Conservation (phyloP, 176 grass and related monocot species). For the Eleusine indica region DNA sequence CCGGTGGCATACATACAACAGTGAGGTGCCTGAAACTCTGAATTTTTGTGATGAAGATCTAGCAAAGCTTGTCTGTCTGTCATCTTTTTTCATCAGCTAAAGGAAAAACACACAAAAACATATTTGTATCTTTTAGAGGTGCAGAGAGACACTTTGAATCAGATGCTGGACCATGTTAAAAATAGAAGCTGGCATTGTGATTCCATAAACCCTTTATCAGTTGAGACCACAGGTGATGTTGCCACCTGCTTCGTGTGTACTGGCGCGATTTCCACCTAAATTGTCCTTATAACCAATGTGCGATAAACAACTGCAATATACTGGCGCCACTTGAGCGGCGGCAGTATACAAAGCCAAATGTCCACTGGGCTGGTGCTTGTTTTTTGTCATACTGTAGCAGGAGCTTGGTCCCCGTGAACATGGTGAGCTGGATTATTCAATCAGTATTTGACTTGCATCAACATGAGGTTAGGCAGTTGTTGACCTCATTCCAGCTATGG, state of each 20-base stretch:
- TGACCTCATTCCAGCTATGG: constrained; percentile 38
- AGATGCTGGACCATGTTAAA: constrained; percentile 25
- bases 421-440: constrained; percentile 37
- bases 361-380: constrained; percentile 22
- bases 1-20: neutral
- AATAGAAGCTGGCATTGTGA: constrained; percentile 28
- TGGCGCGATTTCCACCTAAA: constrained; percentile 30
- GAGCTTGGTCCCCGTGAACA: constrained; percentile 38
- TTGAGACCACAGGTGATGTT: constrained; percentile 29
- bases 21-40: neutral
- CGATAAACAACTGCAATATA: neutral
- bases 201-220: constrained; percentile 11
- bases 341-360: constrained; percentile 2
- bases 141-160: constrained; percentile 9
- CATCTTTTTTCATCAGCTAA: constrained; percentile 17
- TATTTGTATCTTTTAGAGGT: neutral
- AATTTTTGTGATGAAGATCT: constrained; percentile 16
- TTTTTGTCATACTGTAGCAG: constrained; percentile 18
- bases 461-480: constrained; percentile 22
- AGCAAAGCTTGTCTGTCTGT: neutral
- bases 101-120: neutral
- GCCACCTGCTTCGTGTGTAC: constrained; percentile 21
- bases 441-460: constrained; percentile 34
- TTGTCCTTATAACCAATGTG: neutral
- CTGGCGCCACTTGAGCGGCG: constrained; percentile 3